phyloP scores from a whole-genome alignment of 805 yeast species.

The Tetrapisispora namnaoensis region DNA sequence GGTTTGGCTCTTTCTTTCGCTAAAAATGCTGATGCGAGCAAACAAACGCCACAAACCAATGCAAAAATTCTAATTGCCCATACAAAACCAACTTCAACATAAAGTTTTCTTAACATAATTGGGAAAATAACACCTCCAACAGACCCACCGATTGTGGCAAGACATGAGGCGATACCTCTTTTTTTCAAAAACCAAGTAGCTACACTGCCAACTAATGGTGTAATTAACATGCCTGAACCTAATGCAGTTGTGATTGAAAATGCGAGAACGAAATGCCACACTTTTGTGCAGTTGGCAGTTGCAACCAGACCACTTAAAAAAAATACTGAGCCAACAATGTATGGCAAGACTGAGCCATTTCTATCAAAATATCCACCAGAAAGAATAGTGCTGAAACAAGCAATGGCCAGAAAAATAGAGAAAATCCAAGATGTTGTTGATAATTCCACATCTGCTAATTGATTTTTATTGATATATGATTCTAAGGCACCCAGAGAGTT shows the following conservation, averaged over 20 bases:
- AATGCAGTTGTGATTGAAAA: conserved; percentile 48
- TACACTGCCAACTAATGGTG: conserved; percentile 52
- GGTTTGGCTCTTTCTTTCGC: conserved; percentile 34
- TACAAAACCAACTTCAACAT: conserved; percentile 41
- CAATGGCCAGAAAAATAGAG: conserved; percentile 45
- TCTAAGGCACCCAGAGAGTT: conserved; percentile 61
- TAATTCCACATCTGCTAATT: conserved; percentile 39
- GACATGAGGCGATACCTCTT: conserved; percentile 47
- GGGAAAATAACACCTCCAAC: conserved; percentile 51
- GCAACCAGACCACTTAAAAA: conserved; percentile 47
- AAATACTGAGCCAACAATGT: conserved; percentile 36
- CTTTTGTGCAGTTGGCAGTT: conserved; percentile 41
- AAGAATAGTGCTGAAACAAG: conserved; percentile 43
- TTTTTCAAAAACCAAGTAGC: conserved; percentile 56
- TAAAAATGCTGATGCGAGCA: conserved; percentile 29
- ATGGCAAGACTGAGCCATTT: conserved; percentile 42
- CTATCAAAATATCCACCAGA: conserved; percentile 56
- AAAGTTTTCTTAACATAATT: conserved; percentile 41
- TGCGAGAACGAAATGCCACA: conserved; percentile 53
- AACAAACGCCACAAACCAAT: conserved; percentile 36
- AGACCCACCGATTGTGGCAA: conserved; percentile 46
- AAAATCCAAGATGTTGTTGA: conserved; percentile 59
- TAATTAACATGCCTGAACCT: conserved; percentile 51
- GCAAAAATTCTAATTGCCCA: conserved; percentile 54
- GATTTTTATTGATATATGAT: conserved; percentile 47